Base-by-base conservation (phyloP, 1,284 basidiomycete species). In the Trichosporon sp. region DNA sequence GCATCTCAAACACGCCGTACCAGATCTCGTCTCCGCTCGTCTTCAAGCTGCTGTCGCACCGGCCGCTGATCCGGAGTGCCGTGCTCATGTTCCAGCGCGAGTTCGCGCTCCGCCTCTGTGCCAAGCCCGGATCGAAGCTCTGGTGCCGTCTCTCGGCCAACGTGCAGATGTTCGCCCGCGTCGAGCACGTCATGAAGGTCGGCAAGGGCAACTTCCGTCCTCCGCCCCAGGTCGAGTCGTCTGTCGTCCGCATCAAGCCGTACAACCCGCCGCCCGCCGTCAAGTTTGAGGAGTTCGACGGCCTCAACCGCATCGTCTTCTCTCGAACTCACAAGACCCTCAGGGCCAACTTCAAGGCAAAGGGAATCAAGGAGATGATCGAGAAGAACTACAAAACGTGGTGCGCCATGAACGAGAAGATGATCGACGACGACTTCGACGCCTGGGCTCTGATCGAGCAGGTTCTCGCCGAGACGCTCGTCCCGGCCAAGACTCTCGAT, bases 1-100 rank as follows among this genome's bases (percentile, higher is more conserved):
- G 95, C 86, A 99, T 99, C 81, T 95, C 92, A 77, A 99, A 99
- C 82, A 99, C 96, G 1, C 96, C 96, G 0, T 99, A 99, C 84
- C 96, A 87, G 85, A 99, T 99, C 74, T 99, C 97, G 1, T 99
- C 97, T 0, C 94, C 95, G 1, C 89, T 99, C 67, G 92, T 98
- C 65, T 99, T 99, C 87, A 93, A 94, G 75, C 88, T 99, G 38
- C 90, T 99, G 67, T 98, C 96, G 2, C 95, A 98, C 78, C 91
- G 96, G 8, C 96, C 96, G 0, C 87, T 98, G 64, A 95, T 93
- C 81, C 92, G 96, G 35, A 90, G 92, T 72, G 93, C 94, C 31
- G 95, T 99, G 73, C 92, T 99, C 85, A 99, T 99, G 96, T 99
- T 99, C 85, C 96, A 99, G 84, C 91, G 95, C 68, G 96, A 99